Percentiles rank a stretch among this genome's conserved stretches.
Evolutionary conservation across 73 alveolate species (phyloP).

Genomic region (Halteria grandinella): DNA sequence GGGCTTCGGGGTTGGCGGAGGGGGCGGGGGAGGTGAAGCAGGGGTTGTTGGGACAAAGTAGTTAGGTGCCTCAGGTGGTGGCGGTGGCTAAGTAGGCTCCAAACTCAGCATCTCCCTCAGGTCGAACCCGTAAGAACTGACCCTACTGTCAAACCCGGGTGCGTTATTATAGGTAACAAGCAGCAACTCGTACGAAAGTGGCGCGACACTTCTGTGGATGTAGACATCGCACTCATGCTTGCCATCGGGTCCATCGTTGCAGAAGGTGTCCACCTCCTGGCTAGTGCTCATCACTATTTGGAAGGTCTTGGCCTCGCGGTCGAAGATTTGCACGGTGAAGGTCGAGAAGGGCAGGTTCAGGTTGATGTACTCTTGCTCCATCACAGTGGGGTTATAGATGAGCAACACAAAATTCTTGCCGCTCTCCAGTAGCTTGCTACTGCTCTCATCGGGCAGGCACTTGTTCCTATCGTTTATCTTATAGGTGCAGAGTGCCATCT

Average conservation of each 20-base stretch:
- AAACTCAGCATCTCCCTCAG: too few species aligned
- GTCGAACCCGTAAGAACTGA: too few species aligned
- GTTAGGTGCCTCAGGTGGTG: too few species aligned
- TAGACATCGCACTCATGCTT: constrained; percentile 2
- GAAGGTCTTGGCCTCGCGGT: neutral
- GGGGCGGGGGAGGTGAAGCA: too few species aligned
- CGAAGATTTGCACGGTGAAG: neutral
- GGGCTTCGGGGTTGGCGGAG: too few species aligned
- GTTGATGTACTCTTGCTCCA: neutral
- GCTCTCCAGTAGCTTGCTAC: neutral
- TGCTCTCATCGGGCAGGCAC: neutral
- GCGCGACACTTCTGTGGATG: neutral
- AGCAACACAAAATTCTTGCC: neutral
- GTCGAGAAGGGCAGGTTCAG: neutral
- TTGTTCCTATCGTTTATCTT: neutral
- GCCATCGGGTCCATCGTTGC: neutral
- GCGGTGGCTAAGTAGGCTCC: too few species aligned
- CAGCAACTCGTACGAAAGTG: neutral
- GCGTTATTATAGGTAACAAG: too few species aligned
- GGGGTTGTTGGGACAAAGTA: too few species aligned
- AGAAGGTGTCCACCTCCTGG: neutral
- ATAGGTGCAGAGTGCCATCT: neutral
- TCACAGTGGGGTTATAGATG: constrained; percentile 13
- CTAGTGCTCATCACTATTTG: too few species aligned
- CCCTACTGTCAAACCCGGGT: too few species aligned